Conservation (phyloP, 2,329 filamentous ascomycete species). For the Aspergillus sp. region DNA sequence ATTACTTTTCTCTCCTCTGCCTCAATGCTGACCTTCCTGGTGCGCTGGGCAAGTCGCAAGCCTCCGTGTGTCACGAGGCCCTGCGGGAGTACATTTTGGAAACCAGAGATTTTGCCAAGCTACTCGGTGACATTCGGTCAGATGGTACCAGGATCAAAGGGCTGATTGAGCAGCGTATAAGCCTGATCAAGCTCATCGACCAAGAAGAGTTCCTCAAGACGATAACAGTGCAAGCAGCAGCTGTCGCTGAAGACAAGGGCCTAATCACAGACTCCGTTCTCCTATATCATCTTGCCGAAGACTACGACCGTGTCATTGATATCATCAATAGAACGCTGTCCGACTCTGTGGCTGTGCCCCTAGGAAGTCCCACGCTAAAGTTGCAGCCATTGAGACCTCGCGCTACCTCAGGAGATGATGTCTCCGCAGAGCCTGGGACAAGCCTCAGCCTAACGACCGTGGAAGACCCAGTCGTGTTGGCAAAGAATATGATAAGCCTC, state of each 20-base stretch:
- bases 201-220: conserved; percentile 84
- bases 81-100: conserved; percentile 94
- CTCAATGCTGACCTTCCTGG: conserved; percentile 83
- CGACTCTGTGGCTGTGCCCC: conserved; percentile 83
- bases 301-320: conserved; percentile 90
- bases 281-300: conserved; percentile 89
- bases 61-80: conserved; percentile 85
- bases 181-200: conserved; percentile 77
- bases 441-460: conserved; percentile 67
- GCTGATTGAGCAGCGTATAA: conserved; percentile 82
- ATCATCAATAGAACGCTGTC: conserved; percentile 90
- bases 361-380: conserved; percentile 78
- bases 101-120: conserved; percentile 89
- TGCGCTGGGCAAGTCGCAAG: conserved; percentile 75
- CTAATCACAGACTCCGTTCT: conserved; percentile 92
- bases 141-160: conserved; percentile 86
- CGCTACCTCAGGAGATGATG: conserved; percentile 49
- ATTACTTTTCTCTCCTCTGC: conserved; percentile 90
- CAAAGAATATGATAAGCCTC: conserved; percentile 64
- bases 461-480: conserved; percentile 68
- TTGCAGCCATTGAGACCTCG: conserved; percentile 81
- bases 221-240: conserved; percentile 91
- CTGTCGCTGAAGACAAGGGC: conserved; percentile 91
- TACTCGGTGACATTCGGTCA: conserved; percentile 86
- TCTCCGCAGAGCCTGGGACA: conserved; percentile 43